phyloP scores from a whole-genome alignment of 2,329 filamentous ascomycete genomes.

The Monosporascus cannonballus region DNA sequence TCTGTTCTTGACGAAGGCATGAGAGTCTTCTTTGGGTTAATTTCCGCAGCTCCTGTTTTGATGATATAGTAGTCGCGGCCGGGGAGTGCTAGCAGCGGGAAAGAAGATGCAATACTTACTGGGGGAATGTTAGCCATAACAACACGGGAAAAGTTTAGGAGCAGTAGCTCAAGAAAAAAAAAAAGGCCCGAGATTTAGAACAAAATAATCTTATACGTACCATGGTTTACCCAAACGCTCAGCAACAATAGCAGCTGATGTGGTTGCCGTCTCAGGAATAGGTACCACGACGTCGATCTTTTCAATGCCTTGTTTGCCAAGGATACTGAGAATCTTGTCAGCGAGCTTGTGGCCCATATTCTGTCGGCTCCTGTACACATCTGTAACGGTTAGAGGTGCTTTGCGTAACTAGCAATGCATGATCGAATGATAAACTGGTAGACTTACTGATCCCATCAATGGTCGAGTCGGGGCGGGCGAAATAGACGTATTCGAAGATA shows the following conservation, averaged over 20 bases:
- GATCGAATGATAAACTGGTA: neutral
- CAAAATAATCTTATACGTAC: too few species aligned
- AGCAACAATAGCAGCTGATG: slow-evolving; percentile 66
- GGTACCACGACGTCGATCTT: slow-evolving; percentile 61
- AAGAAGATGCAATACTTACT: too few species aligned
- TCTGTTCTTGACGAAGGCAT: slow-evolving; percentile 73
- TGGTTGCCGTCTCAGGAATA: slow-evolving; percentile 71
- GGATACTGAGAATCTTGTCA: slow-evolving; percentile 55
- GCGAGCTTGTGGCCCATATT: slow-evolving; percentile 72
- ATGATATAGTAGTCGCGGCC: too few species aligned
- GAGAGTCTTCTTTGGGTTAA: slow-evolving; percentile 36
- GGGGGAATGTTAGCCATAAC: too few species aligned
- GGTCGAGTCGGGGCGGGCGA: slow-evolving; percentile 67
- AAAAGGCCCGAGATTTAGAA: too few species aligned
- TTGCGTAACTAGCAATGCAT: slow-evolving; percentile 3
- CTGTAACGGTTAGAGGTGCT: slow-evolving; percentile 9
- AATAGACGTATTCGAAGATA: slow-evolving; percentile 57
- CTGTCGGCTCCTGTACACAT: slow-evolving; percentile 64
- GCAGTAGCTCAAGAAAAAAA: too few species aligned
- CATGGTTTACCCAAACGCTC: slow-evolving; percentile 62
- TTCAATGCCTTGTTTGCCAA: slow-evolving; percentile 57
- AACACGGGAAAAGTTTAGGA: too few species aligned
- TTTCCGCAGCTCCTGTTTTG: too few species aligned
- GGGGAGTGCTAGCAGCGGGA: too few species aligned
- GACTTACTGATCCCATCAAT: slow-evolving; percentile 59